Conservation (phyloP, 2,329 filamentous ascomycete genomes). For the Exophiala mesophila region DNA sequence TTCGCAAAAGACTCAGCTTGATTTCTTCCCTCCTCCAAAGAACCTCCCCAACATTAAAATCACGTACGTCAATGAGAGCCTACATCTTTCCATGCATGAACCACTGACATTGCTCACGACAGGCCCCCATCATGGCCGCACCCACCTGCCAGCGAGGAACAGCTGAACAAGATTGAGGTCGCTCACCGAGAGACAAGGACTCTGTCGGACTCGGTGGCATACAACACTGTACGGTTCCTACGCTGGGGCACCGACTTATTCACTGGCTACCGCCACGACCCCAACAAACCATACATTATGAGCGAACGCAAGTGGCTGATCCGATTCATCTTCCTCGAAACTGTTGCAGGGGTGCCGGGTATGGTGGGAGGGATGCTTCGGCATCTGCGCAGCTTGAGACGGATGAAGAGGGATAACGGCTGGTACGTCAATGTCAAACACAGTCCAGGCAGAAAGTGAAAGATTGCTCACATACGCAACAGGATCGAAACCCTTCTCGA, state of each 20-base stretch:
- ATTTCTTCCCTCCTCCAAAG: conserved; percentile 56
- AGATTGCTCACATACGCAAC: too few species aligned
- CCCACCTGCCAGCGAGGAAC: conserved; percentile 60
- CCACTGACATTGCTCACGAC: conserved; percentile 5
- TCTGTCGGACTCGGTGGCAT: conserved; percentile 72
- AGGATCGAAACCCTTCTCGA: conserved; percentile 89
- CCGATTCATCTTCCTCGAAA: conserved; percentile 89
- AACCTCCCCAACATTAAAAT: conserved; percentile 43
- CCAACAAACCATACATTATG: conserved; percentile 60
- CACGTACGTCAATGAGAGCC: conserved; percentile 15
- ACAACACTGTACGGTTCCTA: conserved; percentile 68
- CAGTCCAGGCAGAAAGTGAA: too few species aligned
- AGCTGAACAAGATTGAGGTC: conserved; percentile 69
- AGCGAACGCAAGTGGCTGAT: conserved; percentile 86
- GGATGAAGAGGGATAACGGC: conserved; percentile 88
- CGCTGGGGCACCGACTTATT: conserved; percentile 76
- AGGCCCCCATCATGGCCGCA: conserved; percentile 36
- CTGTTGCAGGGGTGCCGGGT: conserved; percentile 87
- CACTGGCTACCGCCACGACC: conserved; percentile 73
- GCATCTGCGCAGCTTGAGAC: conserved; percentile 76
- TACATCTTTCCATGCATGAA: not conserved
- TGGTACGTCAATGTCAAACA: too few species aligned
- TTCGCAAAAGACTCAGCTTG: conserved; percentile 33
- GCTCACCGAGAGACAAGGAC: conserved; percentile 71
- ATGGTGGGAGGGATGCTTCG: conserved; percentile 96